Percentiles rank a stretch among this genome's conserved stretches.
Evolutionary conservation across 176 grass and related monocot genomes (phyloP).

Genomic region (Secale cereale): DNA sequence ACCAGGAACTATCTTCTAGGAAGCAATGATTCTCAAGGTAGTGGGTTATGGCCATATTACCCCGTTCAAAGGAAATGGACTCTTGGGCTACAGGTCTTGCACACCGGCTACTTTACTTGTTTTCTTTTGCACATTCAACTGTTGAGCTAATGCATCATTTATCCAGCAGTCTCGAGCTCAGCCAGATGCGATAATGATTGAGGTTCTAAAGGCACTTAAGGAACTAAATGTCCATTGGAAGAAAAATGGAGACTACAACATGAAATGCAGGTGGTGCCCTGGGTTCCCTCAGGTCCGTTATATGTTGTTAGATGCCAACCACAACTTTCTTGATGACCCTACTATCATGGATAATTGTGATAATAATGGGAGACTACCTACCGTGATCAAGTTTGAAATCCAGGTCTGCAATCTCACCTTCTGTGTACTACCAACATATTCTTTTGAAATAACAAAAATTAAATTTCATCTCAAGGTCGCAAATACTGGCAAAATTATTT

Average conservation of each 20-base stretch:
- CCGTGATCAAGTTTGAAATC: slow-evolving; percentile 88
- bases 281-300: slow-evolving; percentile 43
- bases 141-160: slow-evolving; percentile 30
- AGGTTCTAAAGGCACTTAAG: slow-evolving; percentile 82
- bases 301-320: slow-evolving; percentile 37
- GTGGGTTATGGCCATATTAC: slow-evolving; percentile 36
- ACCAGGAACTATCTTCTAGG: slow-evolving; percentile 32
- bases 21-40: slow-evolving; percentile 53
- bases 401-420: slow-evolving; percentile 44
- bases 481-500: background rate
- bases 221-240: slow-evolving; percentile 93
- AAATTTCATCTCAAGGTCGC: background rate
- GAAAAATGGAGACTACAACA: slow-evolving; percentile 86
- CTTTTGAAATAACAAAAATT: background rate
- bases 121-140: slow-evolving; percentile 10
- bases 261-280: slow-evolving; percentile 78
- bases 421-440: background rate
- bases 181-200: slow-evolving; percentile 84
- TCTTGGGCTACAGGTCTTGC: slow-evolving; percentile 88
- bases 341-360: slow-evolving; percentile 55
- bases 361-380: slow-evolving; percentile 35
- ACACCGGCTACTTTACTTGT: slow-evolving; percentile 13
- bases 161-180: slow-evolving; percentile 73
- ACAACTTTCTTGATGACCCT: slow-evolving; percentile 57
- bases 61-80: slow-evolving; percentile 85